A percentile compares a stretch with the other conserved stretches of the same genome.
These are phyloP conservation scores for Allomyces macrogynus DNA, from an alignment of 192 early-diverging fungal genomes.

Conservation along the genomic window DNA sequence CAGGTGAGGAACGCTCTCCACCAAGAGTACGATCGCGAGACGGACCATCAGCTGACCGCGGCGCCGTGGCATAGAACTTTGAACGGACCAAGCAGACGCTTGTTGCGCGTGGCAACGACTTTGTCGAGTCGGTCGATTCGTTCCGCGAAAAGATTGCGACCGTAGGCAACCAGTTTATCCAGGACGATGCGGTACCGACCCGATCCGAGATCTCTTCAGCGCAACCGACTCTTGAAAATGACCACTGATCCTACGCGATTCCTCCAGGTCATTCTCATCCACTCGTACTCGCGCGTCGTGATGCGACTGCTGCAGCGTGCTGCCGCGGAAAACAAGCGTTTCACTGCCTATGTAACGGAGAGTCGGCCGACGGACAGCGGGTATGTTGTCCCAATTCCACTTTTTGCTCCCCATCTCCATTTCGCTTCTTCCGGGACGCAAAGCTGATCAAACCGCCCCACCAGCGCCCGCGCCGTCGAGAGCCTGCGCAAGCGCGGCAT, in stretches of 20 bases:
- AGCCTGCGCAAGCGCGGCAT: slow-evolving; percentile 54
- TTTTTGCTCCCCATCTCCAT: slow-evolving; percentile 9
- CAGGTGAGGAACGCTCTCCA: slow-evolving; percentile 12
- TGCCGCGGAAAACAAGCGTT: slow-evolving; percentile 55
- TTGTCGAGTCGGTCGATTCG: slow-evolving; percentile 48
- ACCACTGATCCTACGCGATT: slow-evolving; percentile 2
- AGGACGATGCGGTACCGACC: slow-evolving; percentile 33
- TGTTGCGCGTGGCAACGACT: slow-evolving; percentile 43
- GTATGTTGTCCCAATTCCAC: slow-evolving; percentile 11
- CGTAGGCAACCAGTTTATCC: slow-evolving; percentile 55
- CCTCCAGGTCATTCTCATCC: slow-evolving; percentile 58
- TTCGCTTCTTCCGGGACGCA: neutral
- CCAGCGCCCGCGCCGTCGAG: slow-evolving; percentile 37
- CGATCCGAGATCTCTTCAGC: neutral
- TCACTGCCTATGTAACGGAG: slow-evolving; percentile 86
- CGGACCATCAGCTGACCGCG: neutral
- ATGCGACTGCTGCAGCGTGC: slow-evolving; percentile 63
- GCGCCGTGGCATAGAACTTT: slow-evolving; percentile 26
- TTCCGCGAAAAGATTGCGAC: slow-evolving; percentile 60
- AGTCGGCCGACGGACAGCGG: slow-evolving; percentile 55
- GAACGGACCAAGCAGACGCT: slow-evolving; percentile 47
- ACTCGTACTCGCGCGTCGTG: slow-evolving; percentile 87
- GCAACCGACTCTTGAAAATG: neutral
- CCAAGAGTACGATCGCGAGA: neutral
- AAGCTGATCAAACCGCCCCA: neutral